Evolutionary conservation across 164 flowering plant species (phyloP).

Genomic region (Platanus orientalis): DNA sequence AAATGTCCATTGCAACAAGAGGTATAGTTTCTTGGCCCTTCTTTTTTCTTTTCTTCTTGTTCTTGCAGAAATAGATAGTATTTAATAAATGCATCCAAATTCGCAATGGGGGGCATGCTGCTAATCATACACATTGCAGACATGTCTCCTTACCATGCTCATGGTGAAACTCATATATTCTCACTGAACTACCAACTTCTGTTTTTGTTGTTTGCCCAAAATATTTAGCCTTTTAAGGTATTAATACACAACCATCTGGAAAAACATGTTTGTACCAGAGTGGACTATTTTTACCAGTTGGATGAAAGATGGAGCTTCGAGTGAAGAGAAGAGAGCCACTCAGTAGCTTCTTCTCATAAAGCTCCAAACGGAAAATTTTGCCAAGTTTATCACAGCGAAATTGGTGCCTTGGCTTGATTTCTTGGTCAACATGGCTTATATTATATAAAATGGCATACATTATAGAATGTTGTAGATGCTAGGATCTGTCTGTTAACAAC

Average conservation of each 20-base stretch:
- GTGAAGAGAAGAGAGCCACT: slow-evolving; percentile 13
- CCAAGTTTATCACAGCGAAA: not conserved
- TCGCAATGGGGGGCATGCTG: too few relatives aligned
- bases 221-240: too few relatives aligned
- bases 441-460: too few relatives aligned
- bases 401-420: slow-evolving; percentile 7
- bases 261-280: not conserved
- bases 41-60: not conserved
- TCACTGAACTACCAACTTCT: too few relatives aligned
- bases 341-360: slow-evolving; percentile 10
- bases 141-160: too few relatives aligned
- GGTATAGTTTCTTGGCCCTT: slow-evolving; percentile 30
- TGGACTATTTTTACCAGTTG: not conserved
- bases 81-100: not conserved
- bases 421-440: slow-evolving; percentile 7
- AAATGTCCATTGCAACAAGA: slow-evolving; percentile 82
- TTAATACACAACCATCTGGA: not conserved
- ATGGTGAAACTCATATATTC: too few relatives aligned
- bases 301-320: slow-evolving; percentile 13
- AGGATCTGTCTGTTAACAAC: slow-evolving; percentile 90
- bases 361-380: slow-evolving; percentile 8
- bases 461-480: slow-evolving; percentile 39
- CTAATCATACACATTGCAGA: too few relatives aligned
- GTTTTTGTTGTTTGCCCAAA: too few relatives aligned
- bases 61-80: not conserved